Evolutionary conservation across 2,329 filamentous ascomycete genomes (phyloP), one percentile per base, ranked within the genome.

Genomic region (Cercospora citrullina): DNA sequence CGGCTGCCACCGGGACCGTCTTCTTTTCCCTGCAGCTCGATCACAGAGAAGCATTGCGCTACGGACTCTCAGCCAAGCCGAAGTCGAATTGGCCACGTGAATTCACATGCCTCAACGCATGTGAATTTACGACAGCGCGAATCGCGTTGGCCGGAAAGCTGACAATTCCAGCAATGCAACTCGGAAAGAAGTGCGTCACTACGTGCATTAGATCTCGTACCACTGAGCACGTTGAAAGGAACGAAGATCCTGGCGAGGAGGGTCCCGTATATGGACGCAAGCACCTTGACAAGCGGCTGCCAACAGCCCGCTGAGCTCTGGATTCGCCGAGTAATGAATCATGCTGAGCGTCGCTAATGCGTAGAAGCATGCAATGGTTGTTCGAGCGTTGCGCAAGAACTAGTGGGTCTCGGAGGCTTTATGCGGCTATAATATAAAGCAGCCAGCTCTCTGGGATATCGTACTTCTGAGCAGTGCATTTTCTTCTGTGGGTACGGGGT

Each of bases 91-190:
- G 18, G 18, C 9, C 31, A 28, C 55, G 6, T 58, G 23, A n/a
- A 12, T 36, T 36, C 55, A 59, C 55, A 59, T 59, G 55, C 55
- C 55, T 59, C 28, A 59, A 33, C 55, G 21, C 18, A 23, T 59
- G 55, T 59, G 55, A 36, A 14, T 21, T 14, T 36, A 36, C 28
- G 30, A 55, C 7, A 55, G 48, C 48, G n/a, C 48, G 48, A 55
- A 26, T 26, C 48, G 48, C 23, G 14, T 28, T 14, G 3, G 12
- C 21, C 23, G 23, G 48, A 55, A 42, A n/a, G 48, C 48, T 30
- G 48, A 55, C 48, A n/a, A 30, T 55, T 55, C 48, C 48, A 28
- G 48, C 23, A 55, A 55, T 55, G 48, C 48, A 16, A 16, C 23
- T 28, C 48, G 48, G 48, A 55, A 28, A 55, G 48, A 26, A 55